These are phyloP conservation scores for Aquanectria penicillioides DNA, from an alignment of 2,329 filamentous ascomycete genomes.

Conservation along the genomic window DNA sequence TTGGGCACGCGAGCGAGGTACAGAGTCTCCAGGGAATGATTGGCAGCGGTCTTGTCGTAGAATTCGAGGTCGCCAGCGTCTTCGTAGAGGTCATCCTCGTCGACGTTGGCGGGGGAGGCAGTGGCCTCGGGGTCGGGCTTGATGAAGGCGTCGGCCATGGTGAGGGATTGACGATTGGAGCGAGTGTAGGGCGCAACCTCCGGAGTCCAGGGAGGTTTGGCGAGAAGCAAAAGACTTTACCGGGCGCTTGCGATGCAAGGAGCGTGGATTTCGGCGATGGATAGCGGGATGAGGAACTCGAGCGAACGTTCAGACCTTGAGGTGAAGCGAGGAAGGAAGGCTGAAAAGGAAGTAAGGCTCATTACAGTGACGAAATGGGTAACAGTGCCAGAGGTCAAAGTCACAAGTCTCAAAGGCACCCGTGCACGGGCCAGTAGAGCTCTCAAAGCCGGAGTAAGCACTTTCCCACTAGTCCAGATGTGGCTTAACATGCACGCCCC, in stretches of 20 bases:
- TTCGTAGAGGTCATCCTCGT: conserved; percentile 76
- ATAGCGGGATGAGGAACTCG: not conserved
- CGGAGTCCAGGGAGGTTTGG: not conserved
- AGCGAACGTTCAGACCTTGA: not conserved
- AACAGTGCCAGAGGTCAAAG: conserved; percentile 1
- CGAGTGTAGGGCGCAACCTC: conserved; percentile 5
- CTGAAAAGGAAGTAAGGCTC: conserved; percentile 2
- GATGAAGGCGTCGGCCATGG: conserved; percentile 52
- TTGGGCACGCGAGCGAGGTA: conserved; percentile 84
- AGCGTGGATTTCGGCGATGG: not conserved
- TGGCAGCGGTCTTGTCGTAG: conserved; percentile 55
- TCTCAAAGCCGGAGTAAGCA: too few species aligned
- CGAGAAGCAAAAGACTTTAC: not conserved
- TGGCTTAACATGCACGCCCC: not conserved
- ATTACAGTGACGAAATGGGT: conserved; percentile 36
- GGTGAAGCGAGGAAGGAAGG: not conserved
- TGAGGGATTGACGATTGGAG: conserved; percentile 18
- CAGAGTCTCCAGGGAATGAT: conserved; percentile 55
- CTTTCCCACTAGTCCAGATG: conserved; percentile 8
- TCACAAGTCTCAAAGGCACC: not conserved
- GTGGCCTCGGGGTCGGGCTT: conserved; percentile 61
- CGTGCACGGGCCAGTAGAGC: conserved; percentile 25
- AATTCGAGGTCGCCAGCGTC: conserved; percentile 68
- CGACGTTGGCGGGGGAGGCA: conserved; percentile 54
- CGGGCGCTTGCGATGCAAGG: not conserved